Percentiles rank a stretch among this genome's conserved stretches.
These are phyloP conservation scores for Verticillium albo-atrum DNA, from an alignment of 2,329 filamentous ascomycete genomes.

Conservation along the genomic window DNA sequence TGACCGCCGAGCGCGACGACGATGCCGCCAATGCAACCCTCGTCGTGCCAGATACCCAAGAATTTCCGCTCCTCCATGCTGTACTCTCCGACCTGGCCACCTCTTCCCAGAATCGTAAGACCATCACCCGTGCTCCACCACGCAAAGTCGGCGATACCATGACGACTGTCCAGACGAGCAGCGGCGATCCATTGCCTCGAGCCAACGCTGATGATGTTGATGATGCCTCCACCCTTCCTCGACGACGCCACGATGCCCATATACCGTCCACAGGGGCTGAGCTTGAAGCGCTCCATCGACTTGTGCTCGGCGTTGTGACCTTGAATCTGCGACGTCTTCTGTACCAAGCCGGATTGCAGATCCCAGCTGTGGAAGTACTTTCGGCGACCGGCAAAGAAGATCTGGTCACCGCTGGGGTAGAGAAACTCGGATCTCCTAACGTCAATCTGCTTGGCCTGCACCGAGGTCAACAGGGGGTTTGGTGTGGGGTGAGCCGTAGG, in stretches of 20 bases:
- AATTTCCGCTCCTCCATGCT: constrained; percentile 64
- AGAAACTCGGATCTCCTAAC: constrained; percentile 80
- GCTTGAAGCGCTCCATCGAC: constrained; percentile 84
- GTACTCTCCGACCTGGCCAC: constrained; percentile 89
- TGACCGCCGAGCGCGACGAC: constrained; percentile 74
- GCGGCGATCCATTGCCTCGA: constrained; percentile 87
- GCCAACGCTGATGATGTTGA: constrained; percentile 76
- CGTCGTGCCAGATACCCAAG: constrained; percentile 80
- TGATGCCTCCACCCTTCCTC: constrained; percentile 78
- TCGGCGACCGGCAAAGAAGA: constrained; percentile 84
- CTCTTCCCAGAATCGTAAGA: constrained; percentile 76
- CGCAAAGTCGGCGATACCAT: constrained; percentile 83
- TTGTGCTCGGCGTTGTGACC: constrained; percentile 78
- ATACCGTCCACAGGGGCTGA: constrained; percentile 81
- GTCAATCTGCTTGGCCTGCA: constrained; percentile 82
- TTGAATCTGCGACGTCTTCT: constrained; percentile 74
- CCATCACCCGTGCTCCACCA: constrained; percentile 89
- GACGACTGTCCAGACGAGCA: constrained; percentile 73
- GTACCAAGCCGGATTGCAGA: constrained; percentile 71
- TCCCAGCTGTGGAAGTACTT: constrained; percentile 96
- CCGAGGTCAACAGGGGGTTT: constrained; percentile 84
- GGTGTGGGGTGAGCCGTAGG: constrained; percentile 70
- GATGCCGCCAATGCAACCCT: constrained; percentile 82
- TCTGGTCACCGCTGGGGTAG: constrained; percentile 64
- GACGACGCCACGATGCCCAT: constrained; percentile 78